Base-by-base conservation (phyloP, 129 eudicot species). In the Glebionis coronaria region DNA sequence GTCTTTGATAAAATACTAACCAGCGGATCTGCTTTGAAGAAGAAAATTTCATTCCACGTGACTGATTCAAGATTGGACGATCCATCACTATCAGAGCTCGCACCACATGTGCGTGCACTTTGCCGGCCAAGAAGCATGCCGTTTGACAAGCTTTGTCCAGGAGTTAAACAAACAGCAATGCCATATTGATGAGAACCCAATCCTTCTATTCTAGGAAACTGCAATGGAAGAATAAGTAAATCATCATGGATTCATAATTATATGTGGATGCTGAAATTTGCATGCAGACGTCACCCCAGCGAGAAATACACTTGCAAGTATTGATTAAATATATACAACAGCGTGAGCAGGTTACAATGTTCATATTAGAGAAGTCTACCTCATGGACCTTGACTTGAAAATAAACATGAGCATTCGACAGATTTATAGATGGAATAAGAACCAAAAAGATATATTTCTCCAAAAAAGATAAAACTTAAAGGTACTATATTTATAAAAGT, bases 11-110 rank as follows among this genome's bases (percentile, higher is more conserved):
- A 53, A 42, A 31, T 52, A 85, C 95, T 46, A 46, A 91, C 98
- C 87, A 55, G 79, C 71, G 95, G 83, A 69, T 85, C 98, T 76
- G 85, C 79, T 86, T 79, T 92, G 73, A 92, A 92, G 91, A 85
- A 92, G 79, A 92, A 92, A 62, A 84, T 78, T 82, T 92, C 98
- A 80, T 84, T 73, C 98, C 98, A 92, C 47, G 84, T 84, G 67
- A 92, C 89, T 47, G 68, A 63, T 72, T 78, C 91, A 25, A 80
- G 72, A 64, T 82, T 83, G 46, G 96, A 78, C 70, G 87, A 75
- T 58, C n/a, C 60, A 13, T 80, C 73, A 27, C 54, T 52, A 23
- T 65, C 78, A 19, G 91, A 76, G 70, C 76, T 78, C 73, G 69
- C 71, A 20, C 98, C 98, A 71, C 82, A 70, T 4, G 98, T 92